Evolutionary conservation across 139 green algal species (phyloP), one percentile per base, ranked within the genome.

Genomic region (Asterochloris sp.): DNA sequence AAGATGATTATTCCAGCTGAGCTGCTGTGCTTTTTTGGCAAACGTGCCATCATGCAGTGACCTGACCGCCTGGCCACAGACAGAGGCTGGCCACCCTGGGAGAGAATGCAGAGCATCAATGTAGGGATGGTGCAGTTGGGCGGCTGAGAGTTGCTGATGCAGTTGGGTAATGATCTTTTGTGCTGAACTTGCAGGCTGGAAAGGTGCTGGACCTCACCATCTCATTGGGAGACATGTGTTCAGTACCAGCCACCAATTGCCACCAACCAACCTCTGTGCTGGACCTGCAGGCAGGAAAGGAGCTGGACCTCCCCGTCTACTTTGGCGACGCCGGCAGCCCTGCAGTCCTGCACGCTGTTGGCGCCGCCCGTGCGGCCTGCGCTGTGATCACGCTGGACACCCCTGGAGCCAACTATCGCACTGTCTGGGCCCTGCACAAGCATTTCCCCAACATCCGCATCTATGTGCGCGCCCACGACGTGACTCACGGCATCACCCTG

Each of bases 381-480:
- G 93, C 95, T 16, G 96, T 99, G 64, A 96, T 99, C 75, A 95
- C 93, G 13, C 90, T 98, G 12, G 95, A 98, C 89, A 95, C 94
- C 12, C 91, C 95, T 1, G 90, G 92, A 14, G 92, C 95, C 88
- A 98, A 98, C 90, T 98, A 98, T 90, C 90, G 94, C 69, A 91
- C 90, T 17, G 97, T 99, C 69, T 99, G 93, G 93, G 93, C 95
- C 38, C 91, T 99, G 89, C 91, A 93, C 83, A 96, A 96, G 86
- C 91, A 97, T 90, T 98, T 94, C 91, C 94, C 94, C 0, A 47
- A 87, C 71, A 83, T 97, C 62, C 95, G 98, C 89, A 97, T 90
- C n/a, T 99, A 98, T 84, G 97, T 98, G 83, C 92, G 97, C 61
- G 97, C 97, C 16, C 94, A 97, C 80, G 97, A 99, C 85, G 89